Percentiles rank a stretch among this genome's conserved stretches.
Evolutionary conservation across 2,329 filamentous ascomycete genomes (phyloP).

Genomic region (Aureobasidium sp.): DNA sequence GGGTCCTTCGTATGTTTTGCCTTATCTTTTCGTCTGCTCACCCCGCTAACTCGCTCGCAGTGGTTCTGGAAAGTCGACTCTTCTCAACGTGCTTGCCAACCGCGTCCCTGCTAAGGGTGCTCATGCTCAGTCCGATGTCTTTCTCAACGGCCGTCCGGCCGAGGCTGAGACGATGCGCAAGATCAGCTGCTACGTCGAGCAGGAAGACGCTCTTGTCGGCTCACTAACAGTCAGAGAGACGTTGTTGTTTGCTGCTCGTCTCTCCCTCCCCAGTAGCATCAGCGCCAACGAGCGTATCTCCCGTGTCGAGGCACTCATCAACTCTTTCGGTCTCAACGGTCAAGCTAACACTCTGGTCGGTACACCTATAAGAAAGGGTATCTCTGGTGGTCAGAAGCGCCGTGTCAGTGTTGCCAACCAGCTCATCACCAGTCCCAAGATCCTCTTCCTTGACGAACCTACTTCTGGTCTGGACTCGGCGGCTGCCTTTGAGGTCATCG

Average conservation of each 20-base stretch:
- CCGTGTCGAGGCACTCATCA: slow-evolving; percentile 60
- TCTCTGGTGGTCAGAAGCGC: slow-evolving; percentile 79
- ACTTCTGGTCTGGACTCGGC: slow-evolving; percentile 78
- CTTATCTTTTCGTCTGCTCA: background rate
- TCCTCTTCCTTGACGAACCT: slow-evolving; percentile 77
- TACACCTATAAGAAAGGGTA: slow-evolving; percentile 74
- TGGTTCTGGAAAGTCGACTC: slow-evolving; percentile 70
- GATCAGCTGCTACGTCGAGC: slow-evolving; percentile 74
- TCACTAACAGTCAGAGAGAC: slow-evolving; percentile 76
- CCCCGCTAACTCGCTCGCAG: slow-evolving; percentile 24
- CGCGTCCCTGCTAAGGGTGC: slow-evolving; percentile 49
- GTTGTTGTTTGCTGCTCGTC: slow-evolving; percentile 66
- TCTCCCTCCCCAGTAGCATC: slow-evolving; percentile 49
- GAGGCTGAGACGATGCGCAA: slow-evolving; percentile 52
- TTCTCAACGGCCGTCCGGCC: slow-evolving; percentile 56
- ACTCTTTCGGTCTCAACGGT: slow-evolving; percentile 63
- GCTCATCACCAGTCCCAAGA: slow-evolving; percentile 71
- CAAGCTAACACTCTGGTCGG: slow-evolving; percentile 69
- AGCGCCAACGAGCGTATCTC: slow-evolving; percentile 52
- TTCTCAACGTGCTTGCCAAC: slow-evolving; percentile 71
- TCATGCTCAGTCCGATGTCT: slow-evolving; percentile 46
- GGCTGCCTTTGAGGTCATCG: slow-evolving; percentile 68
- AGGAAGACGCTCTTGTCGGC: slow-evolving; percentile 78
- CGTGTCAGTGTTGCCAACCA: slow-evolving; percentile 73
- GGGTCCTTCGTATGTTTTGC: slow-evolving; percentile 55